Conservation (phyloP, 148 eudicot species). For the Rhododendron henanense region DNA sequence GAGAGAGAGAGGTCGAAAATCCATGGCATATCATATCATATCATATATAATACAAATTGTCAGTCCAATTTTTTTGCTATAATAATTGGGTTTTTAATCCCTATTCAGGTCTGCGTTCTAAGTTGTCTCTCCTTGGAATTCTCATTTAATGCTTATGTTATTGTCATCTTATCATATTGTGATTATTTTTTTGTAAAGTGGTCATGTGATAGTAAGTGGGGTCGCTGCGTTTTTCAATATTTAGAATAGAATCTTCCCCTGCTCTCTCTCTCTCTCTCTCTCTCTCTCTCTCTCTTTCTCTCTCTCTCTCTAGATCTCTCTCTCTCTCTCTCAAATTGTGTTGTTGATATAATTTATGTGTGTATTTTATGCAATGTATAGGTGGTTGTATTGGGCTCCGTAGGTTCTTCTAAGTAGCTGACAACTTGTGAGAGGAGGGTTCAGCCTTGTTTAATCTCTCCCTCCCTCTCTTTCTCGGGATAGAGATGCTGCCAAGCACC, state of each 20-base stretch:
- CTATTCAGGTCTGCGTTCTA: conserved; percentile 51
- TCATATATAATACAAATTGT: neutral
- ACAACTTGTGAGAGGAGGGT: conserved; percentile 1
- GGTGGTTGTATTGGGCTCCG: conserved; percentile 8
- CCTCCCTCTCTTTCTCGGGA: neutral
- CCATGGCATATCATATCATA: neutral
- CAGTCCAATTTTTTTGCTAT: conserved; percentile 1
- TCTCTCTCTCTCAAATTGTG: conserved; percentile 11
- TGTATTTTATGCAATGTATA: neutral
- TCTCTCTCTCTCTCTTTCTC: neutral
- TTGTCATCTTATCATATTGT: conserved; percentile 5
- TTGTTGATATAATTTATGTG: neutral
- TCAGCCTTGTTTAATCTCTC: neutral
- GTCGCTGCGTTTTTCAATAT: conserved; percentile 29
- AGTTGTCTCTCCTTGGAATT: conserved; percentile 64
- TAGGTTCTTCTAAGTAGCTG: conserved; percentile 5
- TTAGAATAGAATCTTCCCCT: conserved; percentile 66
- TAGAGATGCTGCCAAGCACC: no score
- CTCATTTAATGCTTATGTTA: conserved; percentile 25
- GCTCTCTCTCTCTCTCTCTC: conserved; percentile 21
- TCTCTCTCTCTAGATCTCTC: conserved; percentile 16
- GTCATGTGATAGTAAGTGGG: conserved; percentile 48
- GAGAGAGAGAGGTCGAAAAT: neutral
- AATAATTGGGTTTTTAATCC: conserved; percentile 20
- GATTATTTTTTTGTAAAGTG: conserved; percentile 20